Conservation (phyloP, 345 rosid species). For the Lumnitzera racemosa region DNA sequence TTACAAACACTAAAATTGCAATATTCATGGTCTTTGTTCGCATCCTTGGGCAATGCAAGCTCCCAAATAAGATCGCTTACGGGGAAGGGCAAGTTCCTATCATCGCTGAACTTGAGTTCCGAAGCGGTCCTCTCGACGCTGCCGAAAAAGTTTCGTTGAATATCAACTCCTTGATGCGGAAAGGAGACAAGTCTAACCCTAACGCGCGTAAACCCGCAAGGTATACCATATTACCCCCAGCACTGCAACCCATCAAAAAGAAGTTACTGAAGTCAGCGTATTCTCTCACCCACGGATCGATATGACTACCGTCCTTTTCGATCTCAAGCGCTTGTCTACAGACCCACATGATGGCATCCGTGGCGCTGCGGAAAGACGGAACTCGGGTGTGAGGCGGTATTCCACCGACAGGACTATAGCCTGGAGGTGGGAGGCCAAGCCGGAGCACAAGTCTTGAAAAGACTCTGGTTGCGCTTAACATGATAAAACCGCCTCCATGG, state of each 20-base stretch:
- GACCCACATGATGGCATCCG: conserved; percentile 28
- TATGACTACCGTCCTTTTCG: too few relatives aligned
- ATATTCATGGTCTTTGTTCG: conserved; percentile 32
- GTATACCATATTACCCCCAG: conserved; percentile 26
- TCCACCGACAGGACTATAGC: conserved; percentile 24
- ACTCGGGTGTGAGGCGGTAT: conserved; percentile 34
- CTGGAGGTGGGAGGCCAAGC: conserved; percentile 15
- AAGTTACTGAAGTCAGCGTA: conserved; percentile 28
- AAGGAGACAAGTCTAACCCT: conserved; percentile 10
- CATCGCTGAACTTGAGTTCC: conserved; percentile 15
- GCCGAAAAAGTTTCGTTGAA: conserved; percentile 35
- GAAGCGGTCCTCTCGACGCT: conserved; percentile 20
- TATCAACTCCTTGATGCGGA: conserved; percentile 18
- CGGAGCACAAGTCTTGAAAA: conserved; percentile 11
- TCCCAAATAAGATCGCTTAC: conserved; percentile 26
- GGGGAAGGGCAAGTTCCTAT: conserved; percentile 18
- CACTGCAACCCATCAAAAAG: conserved; percentile 25
- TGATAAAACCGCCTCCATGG: conserved; percentile 28
- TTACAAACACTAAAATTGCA: conserved; percentile 22
- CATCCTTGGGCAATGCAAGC: conserved; percentile 26
- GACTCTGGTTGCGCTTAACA: conserved; percentile 3
- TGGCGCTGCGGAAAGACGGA: conserved; percentile 31
- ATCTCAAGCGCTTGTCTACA: neutral
- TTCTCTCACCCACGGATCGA: conserved; percentile 27
- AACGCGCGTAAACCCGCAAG: conserved; percentile 11